Base-by-base conservation (phyloP, 208 protist genomes). In the Trypanosoma grayi region DNA sequence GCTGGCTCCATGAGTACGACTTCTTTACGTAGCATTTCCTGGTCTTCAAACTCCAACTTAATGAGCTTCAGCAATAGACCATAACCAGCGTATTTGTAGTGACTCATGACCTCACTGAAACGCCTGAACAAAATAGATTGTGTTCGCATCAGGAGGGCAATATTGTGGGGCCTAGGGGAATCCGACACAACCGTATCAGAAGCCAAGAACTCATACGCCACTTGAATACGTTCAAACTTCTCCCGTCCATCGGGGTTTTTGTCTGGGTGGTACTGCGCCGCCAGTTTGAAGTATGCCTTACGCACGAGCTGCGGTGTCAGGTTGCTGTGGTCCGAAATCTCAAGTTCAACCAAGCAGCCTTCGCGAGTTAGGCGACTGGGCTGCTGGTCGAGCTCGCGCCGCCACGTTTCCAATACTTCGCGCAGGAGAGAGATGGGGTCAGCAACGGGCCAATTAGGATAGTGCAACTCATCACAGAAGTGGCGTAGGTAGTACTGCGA, bases 11-110 rank as follows among this genome's bases (percentile, higher is more conserved):
- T 81, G 10, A 97, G 73, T 14, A 84, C 66, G 30, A 82, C 66
- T 6, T 81, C 72, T 60, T 90, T 91, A 27, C 70, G 43, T 43
- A 96, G 75, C 62, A 93, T 86, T 14, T 84, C 53, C 0, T 70
- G 52, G 25, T 88, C 79, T 0, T 63, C 75, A 14, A 79, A 70
- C 70, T 98, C 91, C 8, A 73, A 67, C 16, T 71, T 52, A 14
- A 98, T 79, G 11, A 95, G 80, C 44, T 67, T 59, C 39, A 97
- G 68, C 22, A 98, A 81, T 52, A 97, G 73, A 14, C 61, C 70
- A 70, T 98, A 98, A 8, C 94, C 97, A 14, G 97, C 83, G 66
- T 98, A 98, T 73, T 98, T 98, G 83, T 97, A 98, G 30, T 71
- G 65, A 24, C 54, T 47, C 30, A 98, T 75, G 13, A 75, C 60